phyloP scores from a whole-genome alignment of 176 grass and related monocot species.

The Oryza coarctata region DNA sequence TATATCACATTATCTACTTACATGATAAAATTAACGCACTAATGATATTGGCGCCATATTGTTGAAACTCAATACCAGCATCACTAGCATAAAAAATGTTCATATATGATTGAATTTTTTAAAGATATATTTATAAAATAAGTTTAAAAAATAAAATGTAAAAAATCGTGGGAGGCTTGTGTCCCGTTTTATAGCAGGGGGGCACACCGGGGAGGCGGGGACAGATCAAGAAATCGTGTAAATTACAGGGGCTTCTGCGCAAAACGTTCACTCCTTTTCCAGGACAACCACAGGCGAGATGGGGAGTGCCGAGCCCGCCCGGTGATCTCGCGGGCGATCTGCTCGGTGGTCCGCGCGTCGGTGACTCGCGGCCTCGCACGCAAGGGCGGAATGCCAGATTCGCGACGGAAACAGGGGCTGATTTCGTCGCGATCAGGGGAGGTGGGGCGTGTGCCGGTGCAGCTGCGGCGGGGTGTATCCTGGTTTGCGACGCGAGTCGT shows the following conservation, averaged over 20 bases:
- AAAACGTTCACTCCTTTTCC: not conserved
- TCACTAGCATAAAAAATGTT: too few species aligned
- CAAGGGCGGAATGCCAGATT: not conserved
- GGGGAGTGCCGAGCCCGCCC: not conserved
- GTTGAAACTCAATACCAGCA: too few species aligned
- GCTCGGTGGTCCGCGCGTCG: not conserved
- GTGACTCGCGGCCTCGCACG: not conserved
- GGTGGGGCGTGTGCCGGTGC: not conserved
- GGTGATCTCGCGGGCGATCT: not conserved
- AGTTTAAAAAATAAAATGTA: too few species aligned
- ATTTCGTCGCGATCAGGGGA: not conserved
- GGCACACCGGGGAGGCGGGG: not conserved
- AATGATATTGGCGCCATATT: too few species aligned
- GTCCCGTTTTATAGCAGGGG: constrained; percentile 36
- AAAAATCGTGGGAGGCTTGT: too few species aligned
- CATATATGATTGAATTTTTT: too few species aligned
- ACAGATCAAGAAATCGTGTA: not conserved
- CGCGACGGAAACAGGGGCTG: not conserved
- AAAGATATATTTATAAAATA: too few species aligned
- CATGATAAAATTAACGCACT: too few species aligned
- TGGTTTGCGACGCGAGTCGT: constrained; percentile 44
- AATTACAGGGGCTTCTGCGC: not conserved
- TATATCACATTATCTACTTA: too few species aligned
- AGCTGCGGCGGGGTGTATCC: not conserved
- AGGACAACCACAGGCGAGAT: constrained; percentile 31